Percentiles rank a stretch among this genome's conserved stretches.
Conservation (phyloP, 306 rosid species). For the Astragalus glycyphyllos region DNA sequence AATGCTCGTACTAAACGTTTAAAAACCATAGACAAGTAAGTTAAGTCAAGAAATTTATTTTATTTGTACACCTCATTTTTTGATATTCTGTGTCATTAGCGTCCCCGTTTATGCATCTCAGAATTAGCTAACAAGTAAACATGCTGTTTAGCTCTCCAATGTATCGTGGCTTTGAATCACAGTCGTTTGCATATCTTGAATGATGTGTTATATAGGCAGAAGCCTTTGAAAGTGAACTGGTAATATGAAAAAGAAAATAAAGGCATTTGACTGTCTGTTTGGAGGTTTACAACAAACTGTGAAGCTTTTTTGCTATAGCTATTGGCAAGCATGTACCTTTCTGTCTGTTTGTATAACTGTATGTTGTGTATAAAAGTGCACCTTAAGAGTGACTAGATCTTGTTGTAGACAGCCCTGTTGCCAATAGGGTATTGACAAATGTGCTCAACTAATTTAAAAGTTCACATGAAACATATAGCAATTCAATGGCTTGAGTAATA, state of each 20-base stretch:
- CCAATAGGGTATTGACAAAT: constrained; percentile 23
- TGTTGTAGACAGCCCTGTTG: constrained; percentile 25
- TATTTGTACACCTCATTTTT: constrained; percentile 25
- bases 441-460: constrained; percentile 13
- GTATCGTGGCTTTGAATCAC: constrained; percentile 23
- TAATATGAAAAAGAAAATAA: constrained; percentile 29
- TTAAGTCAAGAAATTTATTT: constrained; percentile 48
- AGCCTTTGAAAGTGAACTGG: constrained; percentile 28
- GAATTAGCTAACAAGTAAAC: constrained; percentile 9
- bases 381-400: constrained; percentile 2
- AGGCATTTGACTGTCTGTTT: constrained; percentile 14
- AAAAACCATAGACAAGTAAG: constrained; percentile 62
- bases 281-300: constrained; percentile 21
- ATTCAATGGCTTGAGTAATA: constrained; percentile 31
- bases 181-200: constrained; percentile 14
- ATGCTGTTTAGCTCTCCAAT: constrained; percentile 19
- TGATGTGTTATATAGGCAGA: constrained; percentile 6
- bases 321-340: constrained; percentile 2
- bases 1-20: constrained; percentile 41
- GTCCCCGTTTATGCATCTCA: constrained; percentile 18
- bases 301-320: constrained; percentile 17
- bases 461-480: constrained; percentile 13
- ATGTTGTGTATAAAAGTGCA: background rate
- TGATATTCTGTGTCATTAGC: background rate
- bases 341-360: constrained; percentile 16